Conservation (phyloP, 2,329 filamentous ascomycete species). For the Nigrospora osmanthi region DNA sequence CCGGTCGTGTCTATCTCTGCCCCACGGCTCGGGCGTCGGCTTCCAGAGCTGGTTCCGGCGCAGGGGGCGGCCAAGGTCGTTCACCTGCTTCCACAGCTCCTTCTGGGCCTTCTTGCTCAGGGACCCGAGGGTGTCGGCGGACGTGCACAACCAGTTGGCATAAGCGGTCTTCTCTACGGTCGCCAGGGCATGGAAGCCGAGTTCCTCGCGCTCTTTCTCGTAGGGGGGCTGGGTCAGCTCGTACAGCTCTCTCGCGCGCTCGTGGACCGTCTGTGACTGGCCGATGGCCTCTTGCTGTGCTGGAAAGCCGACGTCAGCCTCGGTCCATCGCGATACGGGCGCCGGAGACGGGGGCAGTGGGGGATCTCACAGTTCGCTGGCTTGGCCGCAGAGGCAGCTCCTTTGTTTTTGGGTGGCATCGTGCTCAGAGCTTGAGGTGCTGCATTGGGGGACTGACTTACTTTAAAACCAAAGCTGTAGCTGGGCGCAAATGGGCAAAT, state of each 20-base stretch:
- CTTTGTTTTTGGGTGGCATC: slow-evolving; percentile 24
- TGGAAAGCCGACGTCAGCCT: slow-evolving; percentile 4
- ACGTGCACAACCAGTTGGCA: slow-evolving; percentile 37
- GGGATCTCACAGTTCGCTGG: slow-evolving; percentile 16
- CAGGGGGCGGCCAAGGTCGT: slow-evolving; percentile 42
- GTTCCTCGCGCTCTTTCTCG: slow-evolving; percentile 34
- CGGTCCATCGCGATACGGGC: not conserved
- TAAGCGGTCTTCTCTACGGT: slow-evolving; percentile 41
- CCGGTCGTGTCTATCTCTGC: slow-evolving; percentile 40
- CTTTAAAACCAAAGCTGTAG: no score
- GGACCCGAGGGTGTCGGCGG: slow-evolving; percentile 25
- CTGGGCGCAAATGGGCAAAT: no score
- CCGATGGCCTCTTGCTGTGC: slow-evolving; percentile 7
- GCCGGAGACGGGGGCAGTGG: not conserved
- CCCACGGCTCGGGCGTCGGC: slow-evolving; percentile 31
- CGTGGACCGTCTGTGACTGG: slow-evolving; percentile 35
- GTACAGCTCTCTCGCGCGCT: slow-evolving; percentile 38
- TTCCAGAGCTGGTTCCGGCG: slow-evolving; percentile 27
- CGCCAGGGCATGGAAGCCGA: slow-evolving; percentile 35
- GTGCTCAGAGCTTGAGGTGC: no score
- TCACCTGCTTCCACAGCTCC: slow-evolving; percentile 50
- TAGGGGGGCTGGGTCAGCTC: slow-evolving; percentile 39
- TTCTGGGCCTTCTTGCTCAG: slow-evolving; percentile 40
- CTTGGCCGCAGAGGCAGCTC: slow-evolving; percentile 16
- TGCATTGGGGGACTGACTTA: no score